phyloP scores from a whole-genome alignment of 176 grass and related monocot genomes.

The Puccinellia tenuiflora region DNA sequence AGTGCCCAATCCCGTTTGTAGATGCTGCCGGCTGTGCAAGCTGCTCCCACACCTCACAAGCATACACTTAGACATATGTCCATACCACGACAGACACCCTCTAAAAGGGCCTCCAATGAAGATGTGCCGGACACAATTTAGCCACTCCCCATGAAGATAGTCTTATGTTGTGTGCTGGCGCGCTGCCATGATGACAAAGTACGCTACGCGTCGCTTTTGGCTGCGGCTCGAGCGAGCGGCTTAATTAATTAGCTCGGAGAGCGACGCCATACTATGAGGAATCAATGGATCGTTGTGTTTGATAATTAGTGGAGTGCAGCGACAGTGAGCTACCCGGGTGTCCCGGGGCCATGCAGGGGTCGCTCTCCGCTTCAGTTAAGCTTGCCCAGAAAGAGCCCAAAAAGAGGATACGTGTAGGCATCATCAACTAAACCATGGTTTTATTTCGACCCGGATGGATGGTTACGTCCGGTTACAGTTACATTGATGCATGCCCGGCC shows the following conservation, averaged over 20 bases:
- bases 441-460: background rate
- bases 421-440: background rate
- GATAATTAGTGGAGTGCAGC: background rate
- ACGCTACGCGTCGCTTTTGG: background rate
- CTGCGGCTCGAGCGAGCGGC: background rate
- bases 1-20: too few relatives aligned
- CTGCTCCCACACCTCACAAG: too few relatives aligned
- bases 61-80: too few relatives aligned
- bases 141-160: too few relatives aligned
- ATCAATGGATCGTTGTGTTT: background rate
- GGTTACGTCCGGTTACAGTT: background rate
- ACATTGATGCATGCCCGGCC: background rate
- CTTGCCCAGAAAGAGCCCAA: background rate
- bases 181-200: background rate
- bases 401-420: constrained; percentile 21
- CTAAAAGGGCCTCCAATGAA: too few relatives aligned
- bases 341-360: background rate
- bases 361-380: constrained; percentile 19
- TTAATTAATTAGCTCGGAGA: background rate
- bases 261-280: background rate
- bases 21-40: too few relatives aligned
- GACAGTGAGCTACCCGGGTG: background rate
- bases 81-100: too few relatives aligned
- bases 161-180: background rate
- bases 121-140: too few relatives aligned